Percentiles rank a stretch among this genome's conserved stretches.
These are phyloP conservation scores for Biancaea sappan DNA, from an alignment of 306 rosid species.

Conservation along the genomic window DNA sequence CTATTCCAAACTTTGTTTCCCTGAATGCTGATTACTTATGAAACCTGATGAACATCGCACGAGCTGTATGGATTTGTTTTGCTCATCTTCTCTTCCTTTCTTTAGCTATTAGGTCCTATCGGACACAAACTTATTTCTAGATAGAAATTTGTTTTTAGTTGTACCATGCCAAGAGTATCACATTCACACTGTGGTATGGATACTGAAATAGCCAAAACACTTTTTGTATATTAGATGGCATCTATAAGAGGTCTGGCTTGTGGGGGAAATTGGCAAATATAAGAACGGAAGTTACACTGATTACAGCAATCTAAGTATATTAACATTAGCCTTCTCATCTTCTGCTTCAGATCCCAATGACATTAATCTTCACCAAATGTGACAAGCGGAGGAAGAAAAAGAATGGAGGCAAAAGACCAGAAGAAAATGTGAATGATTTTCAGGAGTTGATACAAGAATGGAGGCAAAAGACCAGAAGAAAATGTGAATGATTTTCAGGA, in stretches of 20 bases:
- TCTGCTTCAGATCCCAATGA: slow-evolving; percentile 88
- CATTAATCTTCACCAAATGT: slow-evolving; percentile 91
- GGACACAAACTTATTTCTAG: not conserved
- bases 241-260: not conserved
- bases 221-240: not conserved
- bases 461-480: slow-evolving; percentile 90
- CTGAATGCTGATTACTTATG: not conserved
- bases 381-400: slow-evolving; percentile 96
- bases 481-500: slow-evolving; percentile 87
- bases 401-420: no score
- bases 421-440: no score
- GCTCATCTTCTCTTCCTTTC: slow-evolving; percentile 17
- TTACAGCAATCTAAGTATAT: not conserved
- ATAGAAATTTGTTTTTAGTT: no score
- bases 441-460: no score
- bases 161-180: not conserved
- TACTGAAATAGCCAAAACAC: slow-evolving; percentile 2
- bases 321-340: not conserved
- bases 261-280: not conserved
- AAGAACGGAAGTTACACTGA: no score
- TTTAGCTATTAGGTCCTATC: slow-evolving; percentile 16
- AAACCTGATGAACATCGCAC: slow-evolving; percentile 2
- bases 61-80: not conserved
- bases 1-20: not conserved
- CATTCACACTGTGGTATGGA: not conserved